Conservation (phyloP, 495 filamentous ascomycete genomes). For the Amphirosellinia nigrospora region DNA sequence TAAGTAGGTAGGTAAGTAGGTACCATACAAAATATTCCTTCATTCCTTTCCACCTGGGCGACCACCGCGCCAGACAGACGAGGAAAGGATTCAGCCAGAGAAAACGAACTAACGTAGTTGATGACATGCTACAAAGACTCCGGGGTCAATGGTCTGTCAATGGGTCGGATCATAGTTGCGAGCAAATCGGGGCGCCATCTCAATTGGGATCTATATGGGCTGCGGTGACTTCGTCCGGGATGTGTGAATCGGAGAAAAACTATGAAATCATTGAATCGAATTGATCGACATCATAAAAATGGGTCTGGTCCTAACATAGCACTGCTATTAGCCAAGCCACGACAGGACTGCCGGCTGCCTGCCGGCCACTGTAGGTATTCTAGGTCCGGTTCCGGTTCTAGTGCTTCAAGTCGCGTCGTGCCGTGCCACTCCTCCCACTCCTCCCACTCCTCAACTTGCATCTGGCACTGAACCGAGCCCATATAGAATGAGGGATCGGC, state of each 20-base stretch:
- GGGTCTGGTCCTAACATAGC: not conserved
- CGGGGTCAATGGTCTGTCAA: not conserved
- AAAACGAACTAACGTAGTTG: not conserved
- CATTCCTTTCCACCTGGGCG: not conserved
- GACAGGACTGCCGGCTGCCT: no score
- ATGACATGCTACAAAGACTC: not conserved
- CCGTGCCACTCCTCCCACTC: no score
- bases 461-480: not conserved
- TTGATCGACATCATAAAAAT: slow-evolving; percentile 32
- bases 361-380: no score
- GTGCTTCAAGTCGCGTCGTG: not conserved
- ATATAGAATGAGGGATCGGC: not conserved
- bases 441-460: no score
- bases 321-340: not conserved
- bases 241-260: slow-evolving; percentile 17
- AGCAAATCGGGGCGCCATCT: not conserved
- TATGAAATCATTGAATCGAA: slow-evolving; percentile 40
- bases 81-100: not conserved
- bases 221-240: not conserved
- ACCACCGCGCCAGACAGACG: not conserved
- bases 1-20: no score
- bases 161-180: not conserved
- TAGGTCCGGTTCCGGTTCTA: no score
- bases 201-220: not conserved
- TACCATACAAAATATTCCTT: no score